Conservation (phyloP, 148 eudicot species). For the Rhododendron ferrugineum region DNA sequence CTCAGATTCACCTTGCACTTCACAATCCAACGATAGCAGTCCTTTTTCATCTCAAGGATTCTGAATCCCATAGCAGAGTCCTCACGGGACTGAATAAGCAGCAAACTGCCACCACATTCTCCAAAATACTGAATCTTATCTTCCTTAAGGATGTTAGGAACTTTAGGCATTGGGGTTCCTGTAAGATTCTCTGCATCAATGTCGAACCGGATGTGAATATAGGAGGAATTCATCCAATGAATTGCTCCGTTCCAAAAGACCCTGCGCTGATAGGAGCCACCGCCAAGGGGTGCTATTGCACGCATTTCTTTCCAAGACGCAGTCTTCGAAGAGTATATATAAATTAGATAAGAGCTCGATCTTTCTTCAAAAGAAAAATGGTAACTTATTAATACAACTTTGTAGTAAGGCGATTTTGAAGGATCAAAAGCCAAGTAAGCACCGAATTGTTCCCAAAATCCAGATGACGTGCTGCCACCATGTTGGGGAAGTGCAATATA, state of each 20-base stretch:
- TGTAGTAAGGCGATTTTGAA: background rate
- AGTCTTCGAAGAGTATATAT: background rate
- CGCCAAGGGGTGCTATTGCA: background rate
- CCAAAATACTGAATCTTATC: background rate
- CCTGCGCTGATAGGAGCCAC: background rate
- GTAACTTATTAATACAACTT: background rate
- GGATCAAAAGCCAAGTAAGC: conserved; percentile 8
- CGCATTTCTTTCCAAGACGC: background rate
- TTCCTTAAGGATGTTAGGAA: background rate
- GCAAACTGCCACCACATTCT: background rate
- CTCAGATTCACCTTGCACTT: background rate
- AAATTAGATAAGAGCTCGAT: background rate
- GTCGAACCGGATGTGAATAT: background rate
- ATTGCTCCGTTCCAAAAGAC: background rate
- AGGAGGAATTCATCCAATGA: background rate
- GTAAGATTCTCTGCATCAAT: background rate
- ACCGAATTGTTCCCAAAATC: background rate
- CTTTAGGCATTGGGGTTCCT: background rate
- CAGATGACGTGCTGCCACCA: background rate
- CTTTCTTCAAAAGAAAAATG: background rate
- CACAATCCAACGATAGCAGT: background rate
- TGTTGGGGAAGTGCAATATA: background rate
- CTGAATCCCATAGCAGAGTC: background rate
- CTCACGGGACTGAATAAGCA: background rate
- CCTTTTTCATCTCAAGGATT: background rate